Percentiles rank a stretch among this genome's conserved stretches.
phyloP scores from a whole-genome alignment of 768 basidiomycete genomes.

The Kwoniella sp. region DNA sequence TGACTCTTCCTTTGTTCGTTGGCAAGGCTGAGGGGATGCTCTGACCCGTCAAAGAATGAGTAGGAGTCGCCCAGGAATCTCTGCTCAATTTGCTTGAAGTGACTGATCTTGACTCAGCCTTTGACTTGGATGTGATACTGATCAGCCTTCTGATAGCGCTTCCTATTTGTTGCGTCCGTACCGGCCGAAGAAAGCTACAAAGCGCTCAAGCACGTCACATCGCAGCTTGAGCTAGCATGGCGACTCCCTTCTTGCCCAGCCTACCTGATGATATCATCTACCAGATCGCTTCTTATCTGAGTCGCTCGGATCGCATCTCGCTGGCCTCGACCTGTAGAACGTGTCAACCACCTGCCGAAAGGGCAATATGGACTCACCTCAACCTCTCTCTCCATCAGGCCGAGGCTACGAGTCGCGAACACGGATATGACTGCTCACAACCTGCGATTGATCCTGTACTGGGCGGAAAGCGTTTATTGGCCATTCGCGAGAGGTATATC shows the following conservation, averaged over 20 bases:
- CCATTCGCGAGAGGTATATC: not conserved
- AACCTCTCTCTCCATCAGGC: slow-evolving; percentile 3
- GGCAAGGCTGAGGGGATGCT: too few relatives aligned
- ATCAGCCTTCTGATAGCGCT: too few relatives aligned
- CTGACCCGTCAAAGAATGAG: too few relatives aligned
- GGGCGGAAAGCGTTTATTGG: not conserved
- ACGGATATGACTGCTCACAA: not conserved
- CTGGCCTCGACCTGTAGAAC: not conserved
- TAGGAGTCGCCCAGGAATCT: too few relatives aligned
- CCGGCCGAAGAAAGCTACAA: too few relatives aligned
- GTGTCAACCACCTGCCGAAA: not conserved
- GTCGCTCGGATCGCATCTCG: not conserved
- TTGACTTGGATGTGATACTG: too few relatives aligned
- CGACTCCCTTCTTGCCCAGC: not conserved
- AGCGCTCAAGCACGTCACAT: too few relatives aligned
- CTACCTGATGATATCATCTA: slow-evolving; percentile 1
- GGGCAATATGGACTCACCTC: slow-evolving; percentile 5
- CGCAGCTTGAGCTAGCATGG: too few relatives aligned
- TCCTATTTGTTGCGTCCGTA: too few relatives aligned
- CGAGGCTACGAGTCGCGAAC: not conserved
- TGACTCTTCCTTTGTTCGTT: too few relatives aligned
- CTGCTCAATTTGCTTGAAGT: too few relatives aligned
- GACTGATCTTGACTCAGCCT: too few relatives aligned
- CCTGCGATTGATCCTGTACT: not conserved
- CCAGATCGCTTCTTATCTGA: slow-evolving; percentile 1